These are phyloP conservation scores for Fraxinus xanthoxyloides DNA, from an alignment of 305 asterid species.

Conservation along the genomic window DNA sequence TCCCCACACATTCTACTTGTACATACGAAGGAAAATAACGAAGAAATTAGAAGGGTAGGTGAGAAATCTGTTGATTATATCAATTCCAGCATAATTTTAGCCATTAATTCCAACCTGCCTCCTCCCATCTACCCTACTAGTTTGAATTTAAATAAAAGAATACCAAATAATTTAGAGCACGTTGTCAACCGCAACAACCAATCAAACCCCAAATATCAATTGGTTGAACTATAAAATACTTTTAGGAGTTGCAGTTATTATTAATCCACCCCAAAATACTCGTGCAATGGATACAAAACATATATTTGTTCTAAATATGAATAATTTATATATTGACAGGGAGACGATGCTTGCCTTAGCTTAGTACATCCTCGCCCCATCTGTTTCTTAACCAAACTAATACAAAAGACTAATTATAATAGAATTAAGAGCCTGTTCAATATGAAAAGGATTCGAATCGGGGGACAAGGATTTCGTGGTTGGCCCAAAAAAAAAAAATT, in stretches of 20 bases:
- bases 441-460: background rate
- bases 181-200: background rate
- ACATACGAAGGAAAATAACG: background rate
- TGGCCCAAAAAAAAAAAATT: background rate
- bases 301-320: background rate
- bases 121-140: conserved; percentile 21
- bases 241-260: background rate
- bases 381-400: no score
- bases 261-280: no score
- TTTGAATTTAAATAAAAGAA: background rate
- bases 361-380: background rate
- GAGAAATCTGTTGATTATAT: conserved; percentile 5
- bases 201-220: background rate
- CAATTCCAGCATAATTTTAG: background rate
- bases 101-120: background rate
- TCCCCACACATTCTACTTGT: background rate
- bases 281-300: background rate
- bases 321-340: background rate
- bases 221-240: background rate
- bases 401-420: no score
- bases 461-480: background rate
- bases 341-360: background rate
- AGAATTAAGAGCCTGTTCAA: no score
- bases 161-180: background rate
- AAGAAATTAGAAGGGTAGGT: conserved; percentile 1